These are phyloP conservation scores for Raphanus raphanistrum DNA, from an alignment of 345 rosid genomes.

Conservation along the genomic window DNA sequence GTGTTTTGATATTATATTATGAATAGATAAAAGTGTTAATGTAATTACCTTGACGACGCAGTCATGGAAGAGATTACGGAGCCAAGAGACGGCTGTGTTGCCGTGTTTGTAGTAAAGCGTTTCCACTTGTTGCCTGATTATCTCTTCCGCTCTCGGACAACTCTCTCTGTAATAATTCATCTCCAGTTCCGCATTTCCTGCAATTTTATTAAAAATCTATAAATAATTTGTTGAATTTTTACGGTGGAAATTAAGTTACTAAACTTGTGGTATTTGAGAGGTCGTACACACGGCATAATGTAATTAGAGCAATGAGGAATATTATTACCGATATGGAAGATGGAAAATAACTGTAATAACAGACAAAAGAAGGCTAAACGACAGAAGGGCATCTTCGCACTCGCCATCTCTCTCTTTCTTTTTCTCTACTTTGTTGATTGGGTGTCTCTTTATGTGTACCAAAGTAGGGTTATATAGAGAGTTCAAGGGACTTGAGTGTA, in stretches of 20 bases:
- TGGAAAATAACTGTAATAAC: constrained; percentile 47
- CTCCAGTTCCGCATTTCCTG: constrained; percentile 64
- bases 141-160: constrained; percentile 83
- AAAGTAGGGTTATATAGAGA: constrained; percentile 34
- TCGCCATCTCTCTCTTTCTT: constrained; percentile 36
- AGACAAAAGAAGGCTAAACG: constrained; percentile 42
- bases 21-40: not conserved
- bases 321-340: constrained; percentile 50
- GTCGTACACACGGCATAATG: not conserved
- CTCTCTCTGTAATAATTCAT: constrained; percentile 60
- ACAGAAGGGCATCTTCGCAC: constrained; percentile 11
- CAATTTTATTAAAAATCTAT: not conserved
- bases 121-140: constrained; percentile 63
- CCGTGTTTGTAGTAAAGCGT: constrained; percentile 71
- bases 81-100: constrained; percentile 90
- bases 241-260: constrained; percentile 3
- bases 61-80: constrained; percentile 90
- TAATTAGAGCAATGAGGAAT: constrained; percentile 8
- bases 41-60: constrained; percentile 57
- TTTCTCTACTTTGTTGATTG: not conserved
- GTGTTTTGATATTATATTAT: not conserved
- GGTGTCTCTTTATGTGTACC: constrained; percentile 24
- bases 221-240: not conserved
- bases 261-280: not conserved
- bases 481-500: constrained; percentile 8